Evolutionary conservation across 257 asterid genomes (phyloP).

Genomic region (Buddleja alternifolia): DNA sequence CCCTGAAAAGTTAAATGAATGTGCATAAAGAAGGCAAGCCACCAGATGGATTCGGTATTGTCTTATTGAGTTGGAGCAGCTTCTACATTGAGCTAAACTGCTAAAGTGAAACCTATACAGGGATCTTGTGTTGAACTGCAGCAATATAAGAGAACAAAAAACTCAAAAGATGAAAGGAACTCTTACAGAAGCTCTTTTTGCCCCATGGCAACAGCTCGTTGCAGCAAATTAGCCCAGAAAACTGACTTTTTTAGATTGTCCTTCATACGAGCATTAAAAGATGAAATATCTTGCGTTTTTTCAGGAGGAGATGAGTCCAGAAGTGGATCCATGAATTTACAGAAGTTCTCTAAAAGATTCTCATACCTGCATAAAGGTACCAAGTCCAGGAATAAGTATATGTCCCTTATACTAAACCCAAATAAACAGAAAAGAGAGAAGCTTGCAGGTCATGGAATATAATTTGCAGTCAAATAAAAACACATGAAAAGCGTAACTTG

Average conservation of each 20-base stretch:
- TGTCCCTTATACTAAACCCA: background rate
- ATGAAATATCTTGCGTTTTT: constrained; percentile 47
- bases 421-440: background rate
- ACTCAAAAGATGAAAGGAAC: constrained; percentile 24
- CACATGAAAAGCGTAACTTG: background rate
- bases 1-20: constrained; percentile 56
- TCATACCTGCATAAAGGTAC: constrained; percentile 59
- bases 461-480: constrained; percentile 8
- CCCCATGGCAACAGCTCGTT: constrained; percentile 71
- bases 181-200: constrained; percentile 86
- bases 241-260: constrained; percentile 63
- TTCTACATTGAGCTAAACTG: background rate
- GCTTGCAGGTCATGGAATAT: background rate
- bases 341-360: constrained; percentile 71
- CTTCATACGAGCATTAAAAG: constrained; percentile 69
- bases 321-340: constrained; percentile 85
- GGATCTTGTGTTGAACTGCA: constrained; percentile 17
- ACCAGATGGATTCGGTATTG: background rate
- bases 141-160: constrained; percentile 24
- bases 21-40: constrained; percentile 24
- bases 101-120: constrained; percentile 2
- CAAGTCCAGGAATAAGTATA: constrained; percentile 2
- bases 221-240: constrained; percentile 77
- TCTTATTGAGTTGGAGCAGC: constrained; percentile 11
- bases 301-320: constrained; percentile 88